Evolutionary conservation across 2,329 filamentous ascomycete genomes (phyloP).

Genomic region (Fusarium ramigenum): DNA sequence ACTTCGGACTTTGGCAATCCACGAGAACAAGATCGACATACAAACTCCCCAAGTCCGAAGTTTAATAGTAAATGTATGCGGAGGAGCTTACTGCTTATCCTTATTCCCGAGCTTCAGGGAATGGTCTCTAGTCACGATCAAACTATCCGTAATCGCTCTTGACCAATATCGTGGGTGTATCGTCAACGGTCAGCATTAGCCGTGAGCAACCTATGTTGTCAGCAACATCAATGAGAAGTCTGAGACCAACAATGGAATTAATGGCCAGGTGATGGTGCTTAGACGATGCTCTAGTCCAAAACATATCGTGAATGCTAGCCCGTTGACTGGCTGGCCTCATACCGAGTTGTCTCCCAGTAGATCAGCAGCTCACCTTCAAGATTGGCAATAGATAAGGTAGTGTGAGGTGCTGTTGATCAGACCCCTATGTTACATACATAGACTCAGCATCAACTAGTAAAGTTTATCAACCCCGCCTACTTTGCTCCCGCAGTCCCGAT

Average conservation of each 20-base stretch:
- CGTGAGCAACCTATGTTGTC: neutral
- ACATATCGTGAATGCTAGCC: neutral
- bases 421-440: conserved; percentile 4
- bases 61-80: neutral
- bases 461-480: neutral
- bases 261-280: conserved; percentile 17
- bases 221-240: neutral
- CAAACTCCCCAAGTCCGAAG: neutral
- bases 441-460: neutral
- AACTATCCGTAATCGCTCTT: neutral
- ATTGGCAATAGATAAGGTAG: neutral
- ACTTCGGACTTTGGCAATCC: conserved; percentile 25
- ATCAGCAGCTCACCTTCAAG: conserved; percentile 28
- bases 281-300: conserved; percentile 1
- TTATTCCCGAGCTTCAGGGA: conserved; percentile 6
- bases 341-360: neutral
- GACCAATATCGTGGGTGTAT: neutral
- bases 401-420: conserved; percentile 13
- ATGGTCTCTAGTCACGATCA: neutral
- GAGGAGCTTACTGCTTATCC: neutral
- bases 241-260: conserved; percentile 2
- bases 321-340: neutral
- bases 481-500: conserved; percentile 1
- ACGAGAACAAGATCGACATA: conserved; percentile 17
- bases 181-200: neutral